Base-by-base conservation (phyloP, 2,329 filamentous ascomycete species). In the Pseudogymnoascus sp. region DNA sequence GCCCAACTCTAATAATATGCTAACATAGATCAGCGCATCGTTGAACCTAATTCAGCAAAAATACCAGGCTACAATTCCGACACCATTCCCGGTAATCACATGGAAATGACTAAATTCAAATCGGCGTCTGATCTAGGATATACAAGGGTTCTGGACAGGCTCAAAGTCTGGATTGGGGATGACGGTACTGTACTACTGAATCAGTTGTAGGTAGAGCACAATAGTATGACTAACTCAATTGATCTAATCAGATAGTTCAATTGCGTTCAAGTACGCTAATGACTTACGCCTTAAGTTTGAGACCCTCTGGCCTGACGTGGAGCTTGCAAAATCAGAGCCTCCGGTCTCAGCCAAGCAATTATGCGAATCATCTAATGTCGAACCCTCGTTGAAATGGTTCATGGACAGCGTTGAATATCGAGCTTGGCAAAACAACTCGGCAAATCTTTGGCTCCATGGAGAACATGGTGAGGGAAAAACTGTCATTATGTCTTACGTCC, bases 101-200 rank as follows among this genome's bases (percentile, higher is more conserved):
- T 64, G 1, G 65, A 71, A 28, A 75, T 76, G 73, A 69, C 71
- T 36, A 73, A 65, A 64, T 75, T 75, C n/a, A n/a, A n/a, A n/a
- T n/a, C 16, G 5, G 39, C 22, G 4, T 41, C 60, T 28, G 65
- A 67, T 39, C n/a, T 33, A 11, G 65, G 65, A 8, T 67, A 63
- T 35, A 4, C 0, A 35, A 63, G 58, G 23, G 30, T 64, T 11
- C 5, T 55, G 2, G 12, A 61, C 12, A 63, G 62, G 28, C 62
- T 64, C n/a, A 55, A 36, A 22, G 19, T 36, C 38, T 62, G 62
- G 62, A 38, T 30, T 30, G 25, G 4, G 1, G 14, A 52, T 30
- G 23, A 52, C 7, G 45, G 45, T 52, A 30, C 45, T 30, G 25
- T 52, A 52, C 16, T 52, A 30, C 45, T 5, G 8, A 30, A 30